Conservation (phyloP, 106 monocot genomes). For the Dendrobium catenatum region DNA sequence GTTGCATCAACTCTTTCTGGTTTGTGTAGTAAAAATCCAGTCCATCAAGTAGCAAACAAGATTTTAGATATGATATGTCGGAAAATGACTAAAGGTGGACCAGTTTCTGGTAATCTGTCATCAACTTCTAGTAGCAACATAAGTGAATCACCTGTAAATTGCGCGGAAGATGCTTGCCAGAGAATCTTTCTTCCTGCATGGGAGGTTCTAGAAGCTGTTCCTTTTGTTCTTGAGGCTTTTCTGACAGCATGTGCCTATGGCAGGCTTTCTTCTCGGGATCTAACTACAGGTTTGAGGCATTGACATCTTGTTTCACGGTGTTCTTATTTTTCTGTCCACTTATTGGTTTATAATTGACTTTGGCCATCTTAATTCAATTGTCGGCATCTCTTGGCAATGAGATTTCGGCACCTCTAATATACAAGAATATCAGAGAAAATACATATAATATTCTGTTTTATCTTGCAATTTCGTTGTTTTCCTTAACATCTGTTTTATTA, state of each 20-base stretch:
- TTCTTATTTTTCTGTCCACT: background rate
- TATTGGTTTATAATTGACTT: background rate
- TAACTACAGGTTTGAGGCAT: slow-evolving; percentile 60
- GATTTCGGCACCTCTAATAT: background rate
- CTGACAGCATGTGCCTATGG: slow-evolving; percentile 80
- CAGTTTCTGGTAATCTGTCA: slow-evolving; percentile 26
- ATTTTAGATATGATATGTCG: slow-evolving; percentile 75
- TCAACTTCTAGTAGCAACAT: slow-evolving; percentile 44
- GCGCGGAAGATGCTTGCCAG: slow-evolving; percentile 38
- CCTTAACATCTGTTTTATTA: too few relatives aligned
- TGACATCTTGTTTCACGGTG: background rate
- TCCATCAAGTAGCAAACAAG: slow-evolving; percentile 77
- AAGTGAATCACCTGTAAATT: slow-evolving; percentile 41
- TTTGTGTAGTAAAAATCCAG: slow-evolving; percentile 46
- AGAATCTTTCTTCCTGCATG: slow-evolving; percentile 63
- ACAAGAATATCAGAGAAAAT: background rate
- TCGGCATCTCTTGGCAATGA: background rate
- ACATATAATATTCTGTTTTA: too few relatives aligned
- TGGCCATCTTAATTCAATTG: background rate
- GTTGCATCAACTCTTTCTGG: slow-evolving; percentile 76
- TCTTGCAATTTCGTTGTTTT: too few relatives aligned
- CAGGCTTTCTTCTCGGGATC: slow-evolving; percentile 73
- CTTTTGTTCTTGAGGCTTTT: slow-evolving; percentile 85
- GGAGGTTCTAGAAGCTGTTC: slow-evolving; percentile 81
- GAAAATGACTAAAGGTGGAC: slow-evolving; percentile 59